Conservation (phyloP, 305 asterid genomes). For the Lippia alba region DNA sequence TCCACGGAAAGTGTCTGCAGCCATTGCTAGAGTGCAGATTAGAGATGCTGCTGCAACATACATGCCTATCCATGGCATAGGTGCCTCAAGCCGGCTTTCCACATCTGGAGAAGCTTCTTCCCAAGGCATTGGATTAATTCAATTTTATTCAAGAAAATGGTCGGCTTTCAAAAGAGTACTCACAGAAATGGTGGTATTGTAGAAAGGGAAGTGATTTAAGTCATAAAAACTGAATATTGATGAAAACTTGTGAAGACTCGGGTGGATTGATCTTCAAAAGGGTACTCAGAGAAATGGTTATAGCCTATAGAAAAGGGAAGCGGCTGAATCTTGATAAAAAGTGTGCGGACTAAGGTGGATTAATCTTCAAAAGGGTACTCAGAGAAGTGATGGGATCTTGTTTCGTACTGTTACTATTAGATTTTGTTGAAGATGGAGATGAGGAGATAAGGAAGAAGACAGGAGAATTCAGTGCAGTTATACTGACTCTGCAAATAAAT, state of each 20-base stretch:
- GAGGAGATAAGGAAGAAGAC: slow-evolving; percentile 10
- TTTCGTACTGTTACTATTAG: not conserved
- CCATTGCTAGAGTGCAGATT: slow-evolving; percentile 45
- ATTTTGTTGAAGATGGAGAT: not conserved
- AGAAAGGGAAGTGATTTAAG: not conserved
- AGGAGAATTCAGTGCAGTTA: not conserved
- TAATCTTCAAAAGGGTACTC: too few species aligned
- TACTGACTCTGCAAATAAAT: not conserved
- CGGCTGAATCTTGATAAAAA: too few species aligned
- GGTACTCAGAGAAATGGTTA: too few species aligned
- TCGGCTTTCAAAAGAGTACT: not conserved
- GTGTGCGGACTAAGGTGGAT: too few species aligned
- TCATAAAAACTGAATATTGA: slow-evolving; percentile 4
- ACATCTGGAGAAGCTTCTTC: not conserved
- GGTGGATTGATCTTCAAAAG: not conserved
- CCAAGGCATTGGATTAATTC: slow-evolving; percentile 11
- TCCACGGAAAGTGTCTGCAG: slow-evolving; percentile 44
- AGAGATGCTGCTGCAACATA: slow-evolving; percentile 48
- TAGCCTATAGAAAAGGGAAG: too few species aligned
- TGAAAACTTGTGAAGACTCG: not conserved
- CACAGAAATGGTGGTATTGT: not conserved
- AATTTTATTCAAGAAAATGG: not conserved
- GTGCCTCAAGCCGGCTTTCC: slow-evolving; percentile 5
- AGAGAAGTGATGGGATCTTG: not conserved
- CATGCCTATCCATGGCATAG: slow-evolving; percentile 38